Evolutionary conservation across 2,329 filamentous ascomycete genomes (phyloP).

Genomic region (Aschersonia sp.): DNA sequence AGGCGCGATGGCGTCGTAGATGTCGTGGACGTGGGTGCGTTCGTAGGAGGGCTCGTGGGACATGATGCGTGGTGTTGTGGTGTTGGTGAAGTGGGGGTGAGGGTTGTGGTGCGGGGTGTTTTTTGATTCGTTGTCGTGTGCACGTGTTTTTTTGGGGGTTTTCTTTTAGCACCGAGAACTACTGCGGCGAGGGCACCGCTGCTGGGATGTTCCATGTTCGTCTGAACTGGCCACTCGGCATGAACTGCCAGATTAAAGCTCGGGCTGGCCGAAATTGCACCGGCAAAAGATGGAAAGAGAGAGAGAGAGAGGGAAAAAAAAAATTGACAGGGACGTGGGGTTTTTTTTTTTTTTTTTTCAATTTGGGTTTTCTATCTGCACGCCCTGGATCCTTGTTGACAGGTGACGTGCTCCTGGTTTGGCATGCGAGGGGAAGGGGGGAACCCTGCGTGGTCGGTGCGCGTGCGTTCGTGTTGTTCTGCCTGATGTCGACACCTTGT

Average conservation of each 20-base stretch:
- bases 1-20: conserved; percentile 77
- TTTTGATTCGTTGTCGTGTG: too few species aligned
- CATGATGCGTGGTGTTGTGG: too few species aligned
- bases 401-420: not conserved
- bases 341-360: not conserved
- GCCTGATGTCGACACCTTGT: too few species aligned
- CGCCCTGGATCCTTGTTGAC: not conserved
- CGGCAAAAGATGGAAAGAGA: too few species aligned
- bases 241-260: conserved; percentile 1
- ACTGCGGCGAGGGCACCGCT: too few species aligned
- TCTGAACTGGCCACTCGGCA: not conserved
- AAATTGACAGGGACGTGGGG: not conserved
- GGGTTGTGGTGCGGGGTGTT: too few species aligned
- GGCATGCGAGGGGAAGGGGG: too few species aligned
- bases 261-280: not conserved
- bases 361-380: not conserved
- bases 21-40: conserved; percentile 71
- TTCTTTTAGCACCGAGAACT: too few species aligned
- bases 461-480: too few species aligned
- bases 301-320: not conserved
- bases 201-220: not conserved
- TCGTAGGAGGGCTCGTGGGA: too few species aligned
- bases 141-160: too few species aligned
- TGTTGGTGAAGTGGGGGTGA: conserved; percentile 8
- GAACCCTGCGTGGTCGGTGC: too few species aligned